Base-by-base conservation (phyloP, 768 basidiomycete species). In the Boletus insuetus region DNA sequence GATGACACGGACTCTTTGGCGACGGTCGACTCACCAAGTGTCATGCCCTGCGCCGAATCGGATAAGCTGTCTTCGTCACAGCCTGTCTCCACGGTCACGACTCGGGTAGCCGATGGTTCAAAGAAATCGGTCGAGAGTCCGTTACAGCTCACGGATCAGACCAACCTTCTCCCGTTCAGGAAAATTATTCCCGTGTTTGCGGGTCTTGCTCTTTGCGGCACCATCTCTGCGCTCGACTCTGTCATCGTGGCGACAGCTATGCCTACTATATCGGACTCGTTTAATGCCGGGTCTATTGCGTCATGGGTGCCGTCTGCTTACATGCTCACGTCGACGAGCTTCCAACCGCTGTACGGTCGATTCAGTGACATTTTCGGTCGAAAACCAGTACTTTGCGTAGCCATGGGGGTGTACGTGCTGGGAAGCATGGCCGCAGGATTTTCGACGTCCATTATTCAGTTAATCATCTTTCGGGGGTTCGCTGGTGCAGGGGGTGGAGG, bases 261-360 rank as follows among this genome's bases (percentile, higher is more conserved):
- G n/a, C 86, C 88, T 0, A 87, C 83, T 0, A 82, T 91, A 45
- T 83, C 87, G 5, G 62, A 77, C 20, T 77, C 79, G 4, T 90
- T 90, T 69, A 75, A 84, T 49, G 83, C 87, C 0, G 65, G 65
- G 10, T 60, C 65, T 40, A 40, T 68, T 22, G 51, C 55, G 5
- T 84, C 83, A 6, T 90, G 86, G 87, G 86, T 90, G 3, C 87
- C 86, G 0, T 86, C 86, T 0, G 80, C 82, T 0, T 89, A 89
- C 62, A 77, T 91, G 34, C 73, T 88, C 46, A 87, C 86, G 0
- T 83, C 82, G 0, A 67, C 67, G 50, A 58, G 60, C 53, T 66
- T 58, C 35, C 67, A 69, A 39, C 79, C 80, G 3, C 61, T 82
- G 1, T 80, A 85, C 61, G 84, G 84, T 50, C 77, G 83, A 10